Evolutionary conservation across 2,329 filamentous ascomycete species (phyloP).

Genomic region (Trichoderma sp.): DNA sequence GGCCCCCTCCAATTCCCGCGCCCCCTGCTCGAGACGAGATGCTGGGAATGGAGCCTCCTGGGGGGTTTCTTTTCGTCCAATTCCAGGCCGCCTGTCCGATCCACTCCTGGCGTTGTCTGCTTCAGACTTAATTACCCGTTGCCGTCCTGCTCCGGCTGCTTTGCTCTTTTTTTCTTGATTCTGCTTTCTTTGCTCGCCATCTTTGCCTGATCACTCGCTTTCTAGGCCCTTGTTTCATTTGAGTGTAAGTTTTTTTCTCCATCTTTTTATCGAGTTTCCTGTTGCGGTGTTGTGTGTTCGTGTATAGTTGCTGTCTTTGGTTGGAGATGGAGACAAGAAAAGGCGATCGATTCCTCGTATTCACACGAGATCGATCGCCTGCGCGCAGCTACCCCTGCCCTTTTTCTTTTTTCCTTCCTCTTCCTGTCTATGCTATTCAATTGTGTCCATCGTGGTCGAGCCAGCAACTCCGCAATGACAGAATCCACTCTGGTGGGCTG

Average conservation of each 20-base stretch:
- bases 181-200: conserved; percentile 1
- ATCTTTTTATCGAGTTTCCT: not conserved
- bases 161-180: not conserved
- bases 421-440: not conserved
- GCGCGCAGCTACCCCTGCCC: not conserved
- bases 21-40: not conserved
- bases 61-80: not conserved
- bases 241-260: not conserved
- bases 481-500: not conserved
- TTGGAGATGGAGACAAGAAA: not conserved
- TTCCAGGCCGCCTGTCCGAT: not conserved
- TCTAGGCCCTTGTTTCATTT: conserved; percentile 7
- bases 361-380: not conserved
- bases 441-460: not conserved
- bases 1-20: conserved; percentile 5
- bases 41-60: not conserved
- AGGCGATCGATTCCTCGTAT: not conserved
- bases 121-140: conserved; percentile 11
- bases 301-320: not conserved
- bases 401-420: not conserved
- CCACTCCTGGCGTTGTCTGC: conserved; percentile 1
- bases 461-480: not conserved
- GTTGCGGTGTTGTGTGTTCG: not conserved
- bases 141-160: not conserved
- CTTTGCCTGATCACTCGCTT: conserved; percentile 18